A percentile compares a stretch with the other conserved stretches of the same genome.
phyloP scores from a whole-genome alignment of 2,329 filamentous ascomycete genomes.

The Dryadomyces quercivorus region DNA sequence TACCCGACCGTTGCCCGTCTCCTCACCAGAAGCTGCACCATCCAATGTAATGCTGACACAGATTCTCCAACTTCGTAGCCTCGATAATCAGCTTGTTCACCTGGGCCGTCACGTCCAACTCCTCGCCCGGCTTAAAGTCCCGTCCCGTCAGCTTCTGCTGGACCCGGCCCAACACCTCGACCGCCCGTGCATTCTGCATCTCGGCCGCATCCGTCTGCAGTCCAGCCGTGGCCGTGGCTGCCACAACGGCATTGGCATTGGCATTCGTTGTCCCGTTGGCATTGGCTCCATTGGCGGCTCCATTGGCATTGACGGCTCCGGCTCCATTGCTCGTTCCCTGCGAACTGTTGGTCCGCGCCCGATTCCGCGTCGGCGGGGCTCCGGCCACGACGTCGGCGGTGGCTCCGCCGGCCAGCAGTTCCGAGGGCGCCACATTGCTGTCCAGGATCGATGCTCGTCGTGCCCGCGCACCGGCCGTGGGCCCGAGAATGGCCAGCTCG shows the following conservation, averaged over 20 bases:
- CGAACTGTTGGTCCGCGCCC: conserved; percentile 38
- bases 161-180: conserved; percentile 84
- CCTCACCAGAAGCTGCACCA: conserved; percentile 95
- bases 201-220: conserved; percentile 41
- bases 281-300: neutral
- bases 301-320: neutral
- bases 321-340: neutral
- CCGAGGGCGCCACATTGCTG: conserved; percentile 44
- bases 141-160: conserved; percentile 90
- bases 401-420: conserved; percentile 22
- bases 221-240: conserved; percentile 14
- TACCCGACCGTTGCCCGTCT: neutral
- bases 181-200: conserved; percentile 81
- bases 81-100: conserved; percentile 92
- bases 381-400: conserved; percentile 28
- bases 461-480: conserved; percentile 31
- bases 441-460: conserved; percentile 62
- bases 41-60: conserved; percentile 97
- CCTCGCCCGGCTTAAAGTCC: conserved; percentile 79
- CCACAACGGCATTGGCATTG: neutral
- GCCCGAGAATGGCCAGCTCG: conserved; percentile 37
- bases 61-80: conserved; percentile 91
- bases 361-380: conserved; percentile 34
- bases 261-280: no score
- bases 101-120: conserved; percentile 74